phyloP scores from a whole-genome alignment of 1,139 yeast species.

The Zygosaccharomyces sapae region DNA sequence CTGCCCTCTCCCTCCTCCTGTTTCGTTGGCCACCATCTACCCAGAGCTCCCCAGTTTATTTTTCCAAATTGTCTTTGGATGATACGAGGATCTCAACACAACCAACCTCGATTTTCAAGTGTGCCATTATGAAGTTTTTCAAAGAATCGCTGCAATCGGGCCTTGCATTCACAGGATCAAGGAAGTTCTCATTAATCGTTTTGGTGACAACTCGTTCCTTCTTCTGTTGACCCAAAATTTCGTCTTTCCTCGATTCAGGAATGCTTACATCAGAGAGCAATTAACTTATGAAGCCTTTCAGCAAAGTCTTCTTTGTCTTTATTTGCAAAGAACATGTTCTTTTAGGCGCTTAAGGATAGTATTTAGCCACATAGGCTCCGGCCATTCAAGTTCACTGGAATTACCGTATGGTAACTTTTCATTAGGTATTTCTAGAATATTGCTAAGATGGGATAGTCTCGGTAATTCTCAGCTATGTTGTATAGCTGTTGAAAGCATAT shows the following conservation, averaged over 20 bases:
- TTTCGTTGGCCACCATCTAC: background rate
- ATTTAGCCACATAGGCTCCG: constrained; percentile 8
- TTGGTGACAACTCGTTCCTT: background rate
- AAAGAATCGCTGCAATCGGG: background rate
- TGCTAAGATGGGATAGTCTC: constrained; percentile 5
- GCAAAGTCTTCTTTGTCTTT: background rate
- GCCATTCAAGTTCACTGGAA: constrained; percentile 5
- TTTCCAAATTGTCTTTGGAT: background rate
- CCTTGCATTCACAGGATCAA: background rate
- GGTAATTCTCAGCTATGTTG: constrained; percentile 3
- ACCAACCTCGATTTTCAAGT: background rate
- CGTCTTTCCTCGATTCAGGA: background rate
- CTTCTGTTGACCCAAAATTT: background rate
- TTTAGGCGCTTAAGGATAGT: constrained; percentile 6
- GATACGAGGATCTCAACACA: background rate
- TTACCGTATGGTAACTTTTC: constrained; percentile 6
- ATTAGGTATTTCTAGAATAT: constrained; percentile 4
- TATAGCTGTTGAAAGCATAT: background rate
- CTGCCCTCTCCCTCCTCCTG: too few relatives aligned
- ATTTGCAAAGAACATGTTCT: background rate
- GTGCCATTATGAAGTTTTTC: background rate
- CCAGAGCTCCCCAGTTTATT: background rate
- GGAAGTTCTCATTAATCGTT: background rate
- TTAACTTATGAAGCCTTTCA: background rate
- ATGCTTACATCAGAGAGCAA: background rate